Evolutionary conservation across 805 yeast species (phyloP).

Genomic region (Candida multigemmis): DNA sequence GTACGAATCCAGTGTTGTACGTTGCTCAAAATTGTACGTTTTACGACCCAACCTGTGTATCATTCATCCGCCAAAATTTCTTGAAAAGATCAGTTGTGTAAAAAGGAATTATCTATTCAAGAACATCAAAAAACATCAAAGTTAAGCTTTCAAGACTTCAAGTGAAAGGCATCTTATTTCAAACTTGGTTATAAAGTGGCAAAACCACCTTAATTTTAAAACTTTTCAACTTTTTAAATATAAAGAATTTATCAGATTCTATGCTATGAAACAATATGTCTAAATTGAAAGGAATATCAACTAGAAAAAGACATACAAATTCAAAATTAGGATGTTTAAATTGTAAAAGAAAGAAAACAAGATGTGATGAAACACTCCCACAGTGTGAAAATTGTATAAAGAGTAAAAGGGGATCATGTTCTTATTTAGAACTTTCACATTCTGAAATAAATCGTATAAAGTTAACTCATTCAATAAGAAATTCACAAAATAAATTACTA

Average conservation of each 20-base stretch:
- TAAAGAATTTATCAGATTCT: neutral
- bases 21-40: too few relatives aligned
- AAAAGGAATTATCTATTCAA: too few relatives aligned
- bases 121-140: too few relatives aligned
- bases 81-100: too few relatives aligned
- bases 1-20: too few relatives aligned
- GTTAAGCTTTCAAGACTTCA: too few relatives aligned
- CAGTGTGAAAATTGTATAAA: slow-evolving; percentile 16
- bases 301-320: slow-evolving; percentile 19
- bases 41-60: too few relatives aligned
- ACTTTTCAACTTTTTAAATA: slow-evolving; percentile 3
- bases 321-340: slow-evolving; percentile 20
- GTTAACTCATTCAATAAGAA: slow-evolving; percentile 17
- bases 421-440: slow-evolving; percentile 11
- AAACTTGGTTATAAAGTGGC: too few relatives aligned
- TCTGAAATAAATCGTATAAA: slow-evolving; percentile 13
- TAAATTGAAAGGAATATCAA: slow-evolving; percentile 1
- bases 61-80: too few relatives aligned
- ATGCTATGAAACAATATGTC: neutral
- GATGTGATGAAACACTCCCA: slow-evolving; percentile 22
- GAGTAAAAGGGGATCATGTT: slow-evolving; percentile 16
- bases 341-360: slow-evolving; percentile 20
- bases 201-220: too few relatives aligned
- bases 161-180: too few relatives aligned
- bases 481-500: slow-evolving; percentile 16